Evolutionary conservation across 2,329 filamentous ascomycete species (phyloP).

Genomic region (Apiospora hydei): DNA sequence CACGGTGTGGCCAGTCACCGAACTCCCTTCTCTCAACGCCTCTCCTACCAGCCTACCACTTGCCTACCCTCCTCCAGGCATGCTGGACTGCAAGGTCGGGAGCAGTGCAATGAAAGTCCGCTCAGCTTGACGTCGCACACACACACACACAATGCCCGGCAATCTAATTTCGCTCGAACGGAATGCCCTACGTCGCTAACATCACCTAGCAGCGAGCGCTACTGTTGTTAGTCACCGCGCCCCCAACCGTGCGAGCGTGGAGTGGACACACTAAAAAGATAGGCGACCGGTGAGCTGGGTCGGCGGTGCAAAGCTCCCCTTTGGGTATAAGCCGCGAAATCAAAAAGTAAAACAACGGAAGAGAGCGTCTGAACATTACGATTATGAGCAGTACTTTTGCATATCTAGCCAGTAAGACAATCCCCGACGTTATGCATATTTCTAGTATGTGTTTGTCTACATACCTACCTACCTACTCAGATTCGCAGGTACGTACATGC

Average conservation of each 20-base stretch:
- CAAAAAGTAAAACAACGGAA: background rate
- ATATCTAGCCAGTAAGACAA: background rate
- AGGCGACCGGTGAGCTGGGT: slow-evolving; percentile 19
- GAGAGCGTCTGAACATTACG: too few species aligned
- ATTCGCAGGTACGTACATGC: too few species aligned
- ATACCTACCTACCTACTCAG: too few species aligned
- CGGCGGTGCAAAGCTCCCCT: slow-evolving; percentile 8
- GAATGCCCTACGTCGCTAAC: slow-evolving; percentile 10
- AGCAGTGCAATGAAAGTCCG: background rate
- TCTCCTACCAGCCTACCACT: background rate
- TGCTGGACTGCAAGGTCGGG: slow-evolving; percentile 6
- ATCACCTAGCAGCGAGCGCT: background rate
- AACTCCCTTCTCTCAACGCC: background rate
- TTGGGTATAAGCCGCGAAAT: slow-evolving; percentile 5
- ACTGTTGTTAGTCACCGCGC: background rate
- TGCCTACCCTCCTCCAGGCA: background rate
- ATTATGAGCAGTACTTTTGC: background rate
- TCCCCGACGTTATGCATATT: background rate
- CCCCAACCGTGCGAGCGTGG: slow-evolving; percentile 7
- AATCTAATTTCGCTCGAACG: slow-evolving; percentile 17
- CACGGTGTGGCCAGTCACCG: slow-evolving; percentile 17
- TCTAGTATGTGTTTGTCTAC: background rate
- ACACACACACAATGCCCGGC: background rate
- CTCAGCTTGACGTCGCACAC: slow-evolving; percentile 10
- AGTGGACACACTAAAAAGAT: slow-evolving; percentile 10